Evolutionary conservation across 768 basidiomycete species (phyloP).

Genomic region (Cystobasidiopsis lactophilus): DNA sequence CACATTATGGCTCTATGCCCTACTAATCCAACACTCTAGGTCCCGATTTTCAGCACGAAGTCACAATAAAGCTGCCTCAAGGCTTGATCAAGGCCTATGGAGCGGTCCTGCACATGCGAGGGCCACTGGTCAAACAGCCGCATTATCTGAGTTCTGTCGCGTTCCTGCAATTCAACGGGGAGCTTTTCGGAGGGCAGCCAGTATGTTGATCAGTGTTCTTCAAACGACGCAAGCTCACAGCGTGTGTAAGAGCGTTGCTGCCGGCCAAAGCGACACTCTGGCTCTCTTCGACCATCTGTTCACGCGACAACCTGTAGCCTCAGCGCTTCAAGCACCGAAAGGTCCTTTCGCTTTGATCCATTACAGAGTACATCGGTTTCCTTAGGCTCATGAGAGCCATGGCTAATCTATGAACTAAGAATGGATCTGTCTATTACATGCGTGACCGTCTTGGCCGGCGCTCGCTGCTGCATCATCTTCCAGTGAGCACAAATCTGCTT

Average conservation of each 20-base stretch:
- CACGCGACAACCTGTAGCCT: conserved; percentile 28
- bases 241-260: neutral
- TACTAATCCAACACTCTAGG: too few species aligned
- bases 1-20: too few species aligned
- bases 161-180: neutral
- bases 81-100: neutral
- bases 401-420: conserved; percentile 2
- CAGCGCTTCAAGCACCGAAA: conserved; percentile 39
- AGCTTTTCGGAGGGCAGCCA: neutral
- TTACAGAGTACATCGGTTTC: conserved; percentile 39
- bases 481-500: neutral
- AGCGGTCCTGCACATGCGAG: neutral
- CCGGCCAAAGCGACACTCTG: conserved; percentile 47
- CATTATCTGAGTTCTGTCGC: neutral
- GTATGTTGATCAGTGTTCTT: neutral
- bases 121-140: neutral
- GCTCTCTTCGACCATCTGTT: conserved; percentile 30
- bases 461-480: conserved; percentile 46
- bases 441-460: conserved; percentile 68
- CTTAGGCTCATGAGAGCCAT: neutral
- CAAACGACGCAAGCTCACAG: neutral
- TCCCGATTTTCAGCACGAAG: too few species aligned
- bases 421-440: conserved; percentile 41
- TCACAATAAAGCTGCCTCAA: too few species aligned
- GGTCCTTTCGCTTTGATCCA: conserved; percentile 76